These are phyloP conservation scores for Moesziomyces sp. DNA, from an alignment of 1,284 basidiomycete genomes.

Conservation along the genomic window DNA sequence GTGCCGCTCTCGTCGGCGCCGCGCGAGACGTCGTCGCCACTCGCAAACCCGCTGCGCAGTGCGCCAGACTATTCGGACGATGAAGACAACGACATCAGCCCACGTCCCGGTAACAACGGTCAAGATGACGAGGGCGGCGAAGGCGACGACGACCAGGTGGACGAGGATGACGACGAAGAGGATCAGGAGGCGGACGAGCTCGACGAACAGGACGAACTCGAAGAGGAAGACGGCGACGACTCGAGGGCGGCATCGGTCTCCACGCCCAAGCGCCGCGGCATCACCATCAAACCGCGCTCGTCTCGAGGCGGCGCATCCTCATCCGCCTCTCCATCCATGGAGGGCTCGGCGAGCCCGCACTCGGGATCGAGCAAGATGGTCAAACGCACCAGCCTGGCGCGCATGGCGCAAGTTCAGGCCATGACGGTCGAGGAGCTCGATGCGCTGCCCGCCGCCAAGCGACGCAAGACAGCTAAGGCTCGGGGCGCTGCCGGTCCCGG, in stretches of 20 bases:
- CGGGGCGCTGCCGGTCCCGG: slow-evolving; percentile 65
- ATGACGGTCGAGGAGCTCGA: slow-evolving; percentile 63
- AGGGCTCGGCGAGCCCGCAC: slow-evolving; percentile 35
- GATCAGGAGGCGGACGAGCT: slow-evolving; percentile 32
- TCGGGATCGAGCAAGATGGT: slow-evolving; percentile 11
- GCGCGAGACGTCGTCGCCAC: slow-evolving; percentile 45
- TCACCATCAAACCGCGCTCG: slow-evolving; percentile 42
- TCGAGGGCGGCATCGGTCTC: slow-evolving; percentile 13
- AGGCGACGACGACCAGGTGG: slow-evolving; percentile 9
- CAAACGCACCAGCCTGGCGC: slow-evolving; percentile 17
- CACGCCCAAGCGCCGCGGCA: slow-evolving; percentile 31
- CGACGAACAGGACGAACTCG: slow-evolving; percentile 45
- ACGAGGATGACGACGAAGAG: slow-evolving; percentile 20
- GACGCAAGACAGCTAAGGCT: slow-evolving; percentile 61
- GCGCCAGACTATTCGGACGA: slow-evolving; percentile 45
- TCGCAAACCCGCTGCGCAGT: slow-evolving; percentile 36
- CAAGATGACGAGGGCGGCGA: slow-evolving; percentile 2
- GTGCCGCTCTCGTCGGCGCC: slow-evolving; percentile 46
- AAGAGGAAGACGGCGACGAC: slow-evolving; percentile 41
- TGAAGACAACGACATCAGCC: slow-evolving; percentile 19
- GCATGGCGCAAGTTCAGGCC: slow-evolving; percentile 29
- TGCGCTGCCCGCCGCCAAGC: slow-evolving; percentile 64
- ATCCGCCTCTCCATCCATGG: slow-evolving; percentile 33
- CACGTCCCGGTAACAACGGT: background rate
- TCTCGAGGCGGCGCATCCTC: slow-evolving; percentile 10